Evolutionary conservation across 2,329 filamentous ascomycete species (phyloP).

Genomic region (Trichoderma sp.): DNA sequence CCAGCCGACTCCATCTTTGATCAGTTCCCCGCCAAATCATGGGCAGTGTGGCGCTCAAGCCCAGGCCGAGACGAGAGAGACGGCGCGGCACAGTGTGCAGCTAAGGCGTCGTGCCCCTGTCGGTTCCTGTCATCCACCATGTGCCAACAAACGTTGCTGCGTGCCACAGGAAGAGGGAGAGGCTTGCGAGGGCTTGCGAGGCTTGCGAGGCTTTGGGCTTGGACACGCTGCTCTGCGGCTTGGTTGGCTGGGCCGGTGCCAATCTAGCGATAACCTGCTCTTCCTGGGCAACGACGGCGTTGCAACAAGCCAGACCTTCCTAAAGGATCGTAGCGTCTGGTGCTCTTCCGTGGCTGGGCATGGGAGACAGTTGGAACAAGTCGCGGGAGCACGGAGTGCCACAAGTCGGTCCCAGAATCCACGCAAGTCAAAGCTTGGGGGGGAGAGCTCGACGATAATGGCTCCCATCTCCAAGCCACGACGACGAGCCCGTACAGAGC

Average conservation of each 20-base stretch:
- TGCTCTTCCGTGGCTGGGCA: conserved; percentile 9
- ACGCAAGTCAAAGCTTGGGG: not conserved
- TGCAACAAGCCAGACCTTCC: conserved; percentile 25
- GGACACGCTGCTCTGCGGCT: not conserved
- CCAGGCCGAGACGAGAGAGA: conserved; percentile 19
- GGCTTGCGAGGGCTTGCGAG: not conserved
- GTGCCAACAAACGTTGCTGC: conserved; percentile 9
- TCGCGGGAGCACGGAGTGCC: conserved; percentile 12
- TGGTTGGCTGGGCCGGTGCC: conserved; percentile 15
- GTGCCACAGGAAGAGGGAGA: not conserved
- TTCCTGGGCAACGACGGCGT: conserved; percentile 13
- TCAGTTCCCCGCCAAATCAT: conserved; percentile 20
- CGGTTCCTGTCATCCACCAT: conserved; percentile 28
- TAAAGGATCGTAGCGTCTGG: conserved; percentile 18
- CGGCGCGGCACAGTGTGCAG: conserved; percentile 25
- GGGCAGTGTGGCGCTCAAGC: conserved; percentile 24
- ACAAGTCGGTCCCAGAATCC: conserved; percentile 5
- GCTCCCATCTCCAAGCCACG: not conserved
- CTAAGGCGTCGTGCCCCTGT: not conserved
- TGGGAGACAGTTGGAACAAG: conserved; percentile 16
- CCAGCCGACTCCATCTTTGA: conserved; percentile 21
- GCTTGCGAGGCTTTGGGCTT: no score
- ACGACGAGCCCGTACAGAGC: not conserved
- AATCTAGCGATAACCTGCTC: conserved; percentile 22
- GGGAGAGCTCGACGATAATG: not conserved